Percentiles rank a stretch among this genome's conserved stretches.
phyloP scores from a whole-genome alignment of 2,329 filamentous ascomycete species.

The Fusarium ambrosium region DNA sequence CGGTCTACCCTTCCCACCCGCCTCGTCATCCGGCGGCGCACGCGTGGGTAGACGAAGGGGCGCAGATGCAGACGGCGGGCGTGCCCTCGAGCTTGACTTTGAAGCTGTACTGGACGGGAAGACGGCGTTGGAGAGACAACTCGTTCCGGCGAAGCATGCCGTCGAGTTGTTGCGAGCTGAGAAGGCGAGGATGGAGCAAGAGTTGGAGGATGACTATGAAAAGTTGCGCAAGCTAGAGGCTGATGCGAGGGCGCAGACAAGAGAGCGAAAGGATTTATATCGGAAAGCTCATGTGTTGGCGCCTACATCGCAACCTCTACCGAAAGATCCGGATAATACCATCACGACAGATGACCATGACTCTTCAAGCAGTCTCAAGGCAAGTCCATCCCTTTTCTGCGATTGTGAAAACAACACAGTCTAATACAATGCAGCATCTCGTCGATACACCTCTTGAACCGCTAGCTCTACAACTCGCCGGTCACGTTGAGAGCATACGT shows the following conservation, averaged over 20 bases:
- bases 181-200: conserved; percentile 67
- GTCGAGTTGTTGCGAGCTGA: conserved; percentile 72
- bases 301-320: conserved; percentile 49
- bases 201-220: conserved; percentile 69
- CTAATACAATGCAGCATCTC: conserved; percentile 49
- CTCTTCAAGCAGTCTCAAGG: conserved; percentile 40
- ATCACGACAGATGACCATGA: conserved; percentile 20
- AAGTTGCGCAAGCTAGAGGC: conserved; percentile 64
- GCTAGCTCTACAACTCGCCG: conserved; percentile 63
- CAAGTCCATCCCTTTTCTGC: conserved; percentile 5
- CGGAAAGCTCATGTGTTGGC: conserved; percentile 66
- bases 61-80: conserved; percentile 55
- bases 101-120: conserved; percentile 74
- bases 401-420: neutral
- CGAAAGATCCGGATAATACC: conserved; percentile 19
- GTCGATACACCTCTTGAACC: conserved; percentile 59
- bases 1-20: conserved; percentile 76
- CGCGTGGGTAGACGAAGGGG: conserved; percentile 20
- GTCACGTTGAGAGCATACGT: conserved; percentile 69
- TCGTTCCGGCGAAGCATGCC: conserved; percentile 73
- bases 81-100: conserved; percentile 74
- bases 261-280: conserved; percentile 63
- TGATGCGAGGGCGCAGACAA: conserved; percentile 68
- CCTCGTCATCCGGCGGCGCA: conserved; percentile 48
- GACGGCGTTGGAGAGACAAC: conserved; percentile 66